phyloP scores from a whole-genome alignment of 2,329 filamentous ascomycete species.

The Fusarium sp. region DNA sequence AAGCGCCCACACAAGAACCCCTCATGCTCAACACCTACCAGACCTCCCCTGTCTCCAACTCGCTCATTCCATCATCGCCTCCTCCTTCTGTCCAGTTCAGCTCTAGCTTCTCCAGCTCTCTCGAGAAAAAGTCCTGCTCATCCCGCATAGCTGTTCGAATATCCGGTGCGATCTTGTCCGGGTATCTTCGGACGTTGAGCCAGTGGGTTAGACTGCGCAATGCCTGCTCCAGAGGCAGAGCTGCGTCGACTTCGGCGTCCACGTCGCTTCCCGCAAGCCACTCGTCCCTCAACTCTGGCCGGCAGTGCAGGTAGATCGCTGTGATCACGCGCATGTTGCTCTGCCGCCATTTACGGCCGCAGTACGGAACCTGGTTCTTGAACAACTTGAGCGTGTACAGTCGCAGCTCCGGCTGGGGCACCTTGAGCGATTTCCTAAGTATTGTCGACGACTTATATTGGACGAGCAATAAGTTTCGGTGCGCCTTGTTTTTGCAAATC shows the following conservation, averaged over 20 bases:
- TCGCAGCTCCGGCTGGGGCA: slow-evolving; percentile 86
- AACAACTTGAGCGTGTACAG: slow-evolving; percentile 97
- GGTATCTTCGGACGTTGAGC: slow-evolving; percentile 88
- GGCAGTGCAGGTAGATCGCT: slow-evolving; percentile 92
- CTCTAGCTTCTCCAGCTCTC: slow-evolving; percentile 80
- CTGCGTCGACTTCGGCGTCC: slow-evolving; percentile 93
- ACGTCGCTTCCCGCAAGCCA: slow-evolving; percentile 93
- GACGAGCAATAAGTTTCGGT: slow-evolving; percentile 91
- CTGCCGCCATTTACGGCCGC: slow-evolving; percentile 97
- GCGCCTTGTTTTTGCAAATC: slow-evolving; percentile 93
- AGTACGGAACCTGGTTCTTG: slow-evolving; percentile 98
- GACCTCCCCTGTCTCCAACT: slow-evolving; percentile 50
- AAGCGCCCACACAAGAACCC: slow-evolving; percentile 7
- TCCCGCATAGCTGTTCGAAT: slow-evolving; percentile 70
- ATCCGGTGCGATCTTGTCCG: slow-evolving; percentile 76
- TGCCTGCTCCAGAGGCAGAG: slow-evolving; percentile 90
- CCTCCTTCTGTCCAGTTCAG: slow-evolving; percentile 59
- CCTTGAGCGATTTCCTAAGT: slow-evolving; percentile 88
- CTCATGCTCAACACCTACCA: slow-evolving; percentile 24
- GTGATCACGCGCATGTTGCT: slow-evolving; percentile 99
- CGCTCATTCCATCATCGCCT: slow-evolving; percentile 49
- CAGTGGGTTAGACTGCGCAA: slow-evolving; percentile 91
- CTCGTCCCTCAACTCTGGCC: slow-evolving; percentile 92
- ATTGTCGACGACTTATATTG: slow-evolving; percentile 96
- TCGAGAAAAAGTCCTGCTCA: slow-evolving; percentile 81